Conservation (phyloP, 441 rosid genomes). For the Gossypium gossypioides region DNA sequence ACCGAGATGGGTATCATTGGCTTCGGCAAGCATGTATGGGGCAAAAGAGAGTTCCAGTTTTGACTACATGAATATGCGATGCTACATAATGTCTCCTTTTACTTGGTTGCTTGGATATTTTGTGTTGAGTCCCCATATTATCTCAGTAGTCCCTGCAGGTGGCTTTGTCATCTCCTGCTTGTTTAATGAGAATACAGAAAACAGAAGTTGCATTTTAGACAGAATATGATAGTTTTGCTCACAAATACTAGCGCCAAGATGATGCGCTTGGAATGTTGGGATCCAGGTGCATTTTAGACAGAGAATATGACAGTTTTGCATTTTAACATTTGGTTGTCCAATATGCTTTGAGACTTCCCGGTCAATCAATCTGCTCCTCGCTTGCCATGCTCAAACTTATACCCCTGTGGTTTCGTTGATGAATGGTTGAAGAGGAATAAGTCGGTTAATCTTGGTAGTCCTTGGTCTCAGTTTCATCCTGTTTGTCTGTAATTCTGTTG, state of each 20-base stretch:
- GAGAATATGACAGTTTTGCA: not conserved
- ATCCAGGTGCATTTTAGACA: not conserved
- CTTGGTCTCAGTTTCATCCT: not conserved
- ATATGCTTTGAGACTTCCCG: not conserved
- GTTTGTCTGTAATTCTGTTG: not conserved
- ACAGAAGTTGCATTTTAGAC: constrained; percentile 2
- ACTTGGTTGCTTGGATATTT: not conserved
- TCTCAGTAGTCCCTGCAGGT: not conserved
- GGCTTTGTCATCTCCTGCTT: not conserved
- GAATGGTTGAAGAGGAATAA: not conserved
- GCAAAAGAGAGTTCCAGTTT: constrained; percentile 35
- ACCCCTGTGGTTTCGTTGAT: not conserved
- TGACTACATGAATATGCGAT: constrained; percentile 26
- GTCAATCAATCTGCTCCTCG: not conserved
- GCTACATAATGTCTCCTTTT: not conserved
- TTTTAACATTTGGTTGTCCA: not conserved
- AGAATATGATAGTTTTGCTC: not conserved
- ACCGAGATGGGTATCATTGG: constrained; percentile 41
- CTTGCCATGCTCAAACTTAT: not conserved
- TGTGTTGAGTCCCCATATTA: not conserved
- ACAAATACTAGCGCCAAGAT: not conserved
- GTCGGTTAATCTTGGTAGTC: not conserved
- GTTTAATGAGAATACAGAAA: not conserved
- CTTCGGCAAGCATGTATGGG: constrained; percentile 47
- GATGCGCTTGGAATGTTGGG: not conserved